These are phyloP conservation scores for Fusarium aywerte DNA, from an alignment of 2,329 filamentous ascomycete genomes.

Conservation along the genomic window DNA sequence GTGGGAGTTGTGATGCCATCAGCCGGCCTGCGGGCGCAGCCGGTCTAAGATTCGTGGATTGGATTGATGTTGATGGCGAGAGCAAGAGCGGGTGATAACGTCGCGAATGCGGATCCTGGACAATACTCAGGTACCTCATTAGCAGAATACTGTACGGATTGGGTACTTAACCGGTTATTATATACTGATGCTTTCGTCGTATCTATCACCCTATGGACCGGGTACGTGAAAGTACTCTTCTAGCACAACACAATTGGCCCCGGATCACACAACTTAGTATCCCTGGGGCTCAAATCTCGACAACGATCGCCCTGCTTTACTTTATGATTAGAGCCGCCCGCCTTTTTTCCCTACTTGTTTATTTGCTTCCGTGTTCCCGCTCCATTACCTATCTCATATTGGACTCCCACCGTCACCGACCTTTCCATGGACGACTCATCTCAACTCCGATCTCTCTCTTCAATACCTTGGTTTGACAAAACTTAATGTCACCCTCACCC, in stretches of 20 bases:
- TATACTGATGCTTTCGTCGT: slow-evolving; percentile 1
- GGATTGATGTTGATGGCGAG: slow-evolving; percentile 34
- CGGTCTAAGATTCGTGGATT: slow-evolving; percentile 45
- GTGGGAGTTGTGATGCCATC: slow-evolving; percentile 49
- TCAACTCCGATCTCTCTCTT: slow-evolving; percentile 35
- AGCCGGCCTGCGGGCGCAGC: slow-evolving; percentile 46
- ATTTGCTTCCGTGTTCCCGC: slow-evolving; percentile 28
- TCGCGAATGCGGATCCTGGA: slow-evolving; percentile 37
- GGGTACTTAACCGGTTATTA: slow-evolving; percentile 13
- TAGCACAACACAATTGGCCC: slow-evolving; percentile 37
- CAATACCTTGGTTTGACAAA: slow-evolving; percentile 41
- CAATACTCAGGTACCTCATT: slow-evolving; percentile 17
- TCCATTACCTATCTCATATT: slow-evolving; percentile 35
- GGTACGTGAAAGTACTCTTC: slow-evolving; percentile 28
- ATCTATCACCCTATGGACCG: slow-evolving; percentile 6
- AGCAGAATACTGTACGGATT: slow-evolving; percentile 1
- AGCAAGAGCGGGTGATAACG: slow-evolving; percentile 45
- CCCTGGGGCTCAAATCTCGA: slow-evolving; percentile 46
- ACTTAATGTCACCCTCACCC: slow-evolving; percentile 46
- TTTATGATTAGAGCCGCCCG: slow-evolving; percentile 47
- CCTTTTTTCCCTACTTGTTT: slow-evolving; percentile 22
- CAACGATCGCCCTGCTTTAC: slow-evolving; percentile 46
- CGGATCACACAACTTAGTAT: slow-evolving; percentile 43
- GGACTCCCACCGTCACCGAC: slow-evolving; percentile 35
- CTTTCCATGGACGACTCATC: slow-evolving; percentile 46